These are phyloP conservation scores for Annulohypoxylon nitens DNA, from an alignment of 495 filamentous ascomycete genomes.

Conservation along the genomic window DNA sequence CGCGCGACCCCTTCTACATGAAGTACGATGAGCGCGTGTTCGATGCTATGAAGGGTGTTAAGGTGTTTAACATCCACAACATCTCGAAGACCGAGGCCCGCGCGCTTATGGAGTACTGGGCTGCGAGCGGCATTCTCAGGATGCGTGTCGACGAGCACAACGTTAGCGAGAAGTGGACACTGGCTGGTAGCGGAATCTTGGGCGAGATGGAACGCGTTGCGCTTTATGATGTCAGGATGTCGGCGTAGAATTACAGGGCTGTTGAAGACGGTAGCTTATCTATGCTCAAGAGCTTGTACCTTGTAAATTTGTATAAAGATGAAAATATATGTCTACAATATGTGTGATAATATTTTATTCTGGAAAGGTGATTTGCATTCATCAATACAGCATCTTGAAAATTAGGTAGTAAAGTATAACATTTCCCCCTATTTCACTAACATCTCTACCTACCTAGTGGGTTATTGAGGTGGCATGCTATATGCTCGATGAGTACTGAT, in stretches of 20 bases:
- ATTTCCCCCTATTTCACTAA: no score
- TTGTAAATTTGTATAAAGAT: constrained; percentile 27
- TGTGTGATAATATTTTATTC: neutral
- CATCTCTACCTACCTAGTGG: no score
- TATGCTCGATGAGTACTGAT: no score
- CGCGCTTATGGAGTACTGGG: constrained; percentile 92
- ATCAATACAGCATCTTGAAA: no score
- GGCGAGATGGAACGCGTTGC: constrained; percentile 82
- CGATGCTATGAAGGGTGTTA: constrained; percentile 66
- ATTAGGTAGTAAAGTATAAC: no score
- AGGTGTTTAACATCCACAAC: constrained; percentile 68
- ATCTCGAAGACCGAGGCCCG: constrained; percentile 81
- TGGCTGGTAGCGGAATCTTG: constrained; percentile 84
- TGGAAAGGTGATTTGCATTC: no score
- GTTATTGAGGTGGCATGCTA: no score
- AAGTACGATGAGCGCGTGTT: constrained; percentile 76
- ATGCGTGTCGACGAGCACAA: constrained; percentile 74
- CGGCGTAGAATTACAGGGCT: neutral
- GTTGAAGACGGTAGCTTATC: neutral
- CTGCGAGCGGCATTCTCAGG: constrained; percentile 82
- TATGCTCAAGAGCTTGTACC: no score
- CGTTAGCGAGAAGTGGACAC: constrained; percentile 86
- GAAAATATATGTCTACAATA: neutral
- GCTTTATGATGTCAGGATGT: constrained; percentile 48
- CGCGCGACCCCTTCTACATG: constrained; percentile 71